Evolutionary conservation across 2,329 filamentous ascomycete species (phyloP).

Genomic region (Fusarium robinianum): DNA sequence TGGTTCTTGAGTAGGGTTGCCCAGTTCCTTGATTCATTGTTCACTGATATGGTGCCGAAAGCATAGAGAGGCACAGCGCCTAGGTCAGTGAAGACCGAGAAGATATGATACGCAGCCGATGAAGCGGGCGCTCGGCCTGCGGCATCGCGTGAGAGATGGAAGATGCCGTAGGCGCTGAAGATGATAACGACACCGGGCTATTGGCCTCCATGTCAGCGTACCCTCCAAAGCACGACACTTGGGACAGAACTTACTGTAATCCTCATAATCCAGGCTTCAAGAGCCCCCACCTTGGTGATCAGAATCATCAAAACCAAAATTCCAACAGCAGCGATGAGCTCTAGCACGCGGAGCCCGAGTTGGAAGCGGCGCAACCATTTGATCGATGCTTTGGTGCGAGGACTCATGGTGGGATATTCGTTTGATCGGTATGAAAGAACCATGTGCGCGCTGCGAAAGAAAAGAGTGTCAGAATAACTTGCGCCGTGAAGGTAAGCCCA

Average conservation of each 20-base stretch:
- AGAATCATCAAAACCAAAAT: conserved; percentile 77
- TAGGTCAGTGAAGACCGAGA: conserved; percentile 74
- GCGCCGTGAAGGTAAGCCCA: conserved; percentile 6
- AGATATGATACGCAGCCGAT: conserved; percentile 87
- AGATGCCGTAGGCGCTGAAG: conserved; percentile 77
- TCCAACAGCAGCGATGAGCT: conserved; percentile 71
- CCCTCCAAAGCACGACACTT: too few species aligned
- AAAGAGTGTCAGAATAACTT: background rate
- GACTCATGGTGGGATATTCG: conserved; percentile 68
- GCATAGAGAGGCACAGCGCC: conserved; percentile 59
- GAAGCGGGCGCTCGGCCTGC: conserved; percentile 75
- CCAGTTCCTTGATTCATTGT: conserved; percentile 60
- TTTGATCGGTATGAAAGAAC: conserved; percentile 66
- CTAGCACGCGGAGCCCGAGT: conserved; percentile 67
- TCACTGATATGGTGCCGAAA: conserved; percentile 55
- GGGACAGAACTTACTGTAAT: conserved; percentile 64
- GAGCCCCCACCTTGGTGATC: conserved; percentile 67
- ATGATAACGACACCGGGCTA: conserved; percentile 77
- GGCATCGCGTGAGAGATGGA: conserved; percentile 74
- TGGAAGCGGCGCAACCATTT: conserved; percentile 71
- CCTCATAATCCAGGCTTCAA: conserved; percentile 75
- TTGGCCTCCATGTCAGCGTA: too few species aligned
- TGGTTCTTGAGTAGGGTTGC: conserved; percentile 66
- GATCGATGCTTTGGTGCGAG: conserved; percentile 71
- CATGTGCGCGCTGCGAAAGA: conserved; percentile 57